Base-by-base conservation (phyloP, 371 early-diverging fungal genomes). In the Rhizopus delemar region DNA sequence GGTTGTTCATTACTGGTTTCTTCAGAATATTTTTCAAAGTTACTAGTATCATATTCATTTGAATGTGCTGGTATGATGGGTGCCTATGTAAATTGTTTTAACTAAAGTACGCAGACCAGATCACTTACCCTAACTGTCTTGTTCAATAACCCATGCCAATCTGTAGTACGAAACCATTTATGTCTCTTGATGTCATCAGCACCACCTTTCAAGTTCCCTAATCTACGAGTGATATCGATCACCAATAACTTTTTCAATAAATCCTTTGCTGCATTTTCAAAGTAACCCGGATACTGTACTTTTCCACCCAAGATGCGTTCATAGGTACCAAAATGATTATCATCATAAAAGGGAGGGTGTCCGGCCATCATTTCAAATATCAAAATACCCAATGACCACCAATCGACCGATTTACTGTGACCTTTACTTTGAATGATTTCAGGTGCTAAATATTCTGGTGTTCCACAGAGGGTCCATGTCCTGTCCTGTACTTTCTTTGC, bases 381-480 rank as follows among this genome's bases (percentile, higher is more conserved):
- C 34, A 99, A 81, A 48, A 99, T 88, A 5, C 99, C 99, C 13
- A 99, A 77, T 2, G 99, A 94, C 95, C 97, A 99, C 94, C 96
- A 97, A 75, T 99, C 99, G 4, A 96, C 99, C 0, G 96, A 91
- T 71, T 92, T 90, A 35, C 94, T 94, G 72, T 99, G 98, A 34
- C 96, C 98, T 77, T 94, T 92, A 60, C 93, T 92, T 69, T 93
- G 91, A 62, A 99, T 96, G 65, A 99, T 98, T 76, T 99, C 99
- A 7, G 99, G 99, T 28, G 99, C 97, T 52, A 92, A 70, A 62
- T 99, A 99, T 71, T 98, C 99, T 12, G 99, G 99, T 36, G 99
- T 99, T 3, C 99, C 99, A 69, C 98, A 99, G 34, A 96, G 72
- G n/a, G 93, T 95, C 93, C 93, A 93, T 43, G 93, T 93, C 70